Evolutionary conservation across 345 rosid species (phyloP).

Genomic region (Geranium brycei): DNA sequence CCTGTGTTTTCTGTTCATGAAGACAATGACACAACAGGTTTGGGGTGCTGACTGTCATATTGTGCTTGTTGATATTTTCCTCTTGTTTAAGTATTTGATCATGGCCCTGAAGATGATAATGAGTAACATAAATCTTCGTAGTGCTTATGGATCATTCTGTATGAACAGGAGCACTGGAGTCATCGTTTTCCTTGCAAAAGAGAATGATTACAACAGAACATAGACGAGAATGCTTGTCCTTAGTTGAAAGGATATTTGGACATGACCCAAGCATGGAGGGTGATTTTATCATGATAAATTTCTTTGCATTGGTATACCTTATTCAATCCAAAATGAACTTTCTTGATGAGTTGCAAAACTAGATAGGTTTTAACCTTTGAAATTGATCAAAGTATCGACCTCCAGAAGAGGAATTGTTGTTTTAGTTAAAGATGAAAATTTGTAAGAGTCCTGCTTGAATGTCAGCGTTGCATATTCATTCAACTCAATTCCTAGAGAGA

Average conservation of each 20-base stretch:
- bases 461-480: too few relatives aligned
- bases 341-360: background rate
- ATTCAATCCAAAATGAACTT: background rate
- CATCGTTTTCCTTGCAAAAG: conserved; percentile 25
- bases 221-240: conserved; percentile 50
- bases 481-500: too few relatives aligned
- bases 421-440: background rate
- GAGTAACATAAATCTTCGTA: background rate
- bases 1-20: conserved; percentile 42
- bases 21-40: conserved; percentile 21
- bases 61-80: background rate
- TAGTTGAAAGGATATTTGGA: conserved; percentile 44
- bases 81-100: background rate
- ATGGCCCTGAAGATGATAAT: background rate
- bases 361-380: background rate
- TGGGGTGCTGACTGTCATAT: conserved; percentile 2
- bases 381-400: background rate
- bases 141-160: conserved; percentile 1
- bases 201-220: conserved; percentile 32
- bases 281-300: conserved; percentile 66
- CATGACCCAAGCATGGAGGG: conserved; percentile 29
- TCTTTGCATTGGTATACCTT: conserved; percentile 67
- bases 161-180: conserved; percentile 21
- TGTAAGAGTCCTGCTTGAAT: background rate
- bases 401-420: too few relatives aligned